Evolutionary conservation across 2,329 filamentous ascomycete species (phyloP).

Genomic region (Falciphora oryzae): DNA sequence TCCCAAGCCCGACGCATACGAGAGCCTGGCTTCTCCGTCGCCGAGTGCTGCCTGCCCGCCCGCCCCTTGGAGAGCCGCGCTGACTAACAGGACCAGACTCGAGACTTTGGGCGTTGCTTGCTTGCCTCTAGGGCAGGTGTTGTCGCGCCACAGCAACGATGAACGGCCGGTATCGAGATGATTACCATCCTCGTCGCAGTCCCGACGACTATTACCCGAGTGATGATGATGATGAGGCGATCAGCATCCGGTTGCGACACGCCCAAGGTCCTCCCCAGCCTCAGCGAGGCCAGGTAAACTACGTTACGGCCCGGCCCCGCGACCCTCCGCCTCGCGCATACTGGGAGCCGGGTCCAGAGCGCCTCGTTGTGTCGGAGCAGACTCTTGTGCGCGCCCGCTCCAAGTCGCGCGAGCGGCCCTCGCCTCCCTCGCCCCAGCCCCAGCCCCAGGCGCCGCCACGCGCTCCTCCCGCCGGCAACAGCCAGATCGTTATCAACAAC

Average conservation of each 20-base stretch:
- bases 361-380: conserved; percentile 39
- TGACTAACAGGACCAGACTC: too few species aligned
- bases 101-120: too few species aligned
- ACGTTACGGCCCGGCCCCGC: conserved; percentile 34
- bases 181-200: background rate
- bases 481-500: conserved; percentile 49
- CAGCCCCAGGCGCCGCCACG: conserved; percentile 12
- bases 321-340: conserved; percentile 27
- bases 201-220: conserved; percentile 33
- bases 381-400: conserved; percentile 39
- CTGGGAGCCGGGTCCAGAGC: conserved; percentile 31
- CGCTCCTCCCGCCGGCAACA: background rate
- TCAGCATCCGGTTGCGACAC: conserved; percentile 34
- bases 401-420: conserved; percentile 40
- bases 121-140: too few species aligned
- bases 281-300: conserved; percentile 29
- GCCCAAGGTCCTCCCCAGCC: background rate
- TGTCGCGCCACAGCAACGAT: too few species aligned
- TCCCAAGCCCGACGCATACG: too few species aligned
- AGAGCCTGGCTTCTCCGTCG: too few species aligned
- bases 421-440: conserved; percentile 20
- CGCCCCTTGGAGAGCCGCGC: too few species aligned
- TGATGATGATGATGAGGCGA: conserved; percentile 50
- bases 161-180: background rate
- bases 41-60: too few species aligned